Base-by-base conservation (phyloP, 441 rosid species). In the Jatropha podagrica region DNA sequence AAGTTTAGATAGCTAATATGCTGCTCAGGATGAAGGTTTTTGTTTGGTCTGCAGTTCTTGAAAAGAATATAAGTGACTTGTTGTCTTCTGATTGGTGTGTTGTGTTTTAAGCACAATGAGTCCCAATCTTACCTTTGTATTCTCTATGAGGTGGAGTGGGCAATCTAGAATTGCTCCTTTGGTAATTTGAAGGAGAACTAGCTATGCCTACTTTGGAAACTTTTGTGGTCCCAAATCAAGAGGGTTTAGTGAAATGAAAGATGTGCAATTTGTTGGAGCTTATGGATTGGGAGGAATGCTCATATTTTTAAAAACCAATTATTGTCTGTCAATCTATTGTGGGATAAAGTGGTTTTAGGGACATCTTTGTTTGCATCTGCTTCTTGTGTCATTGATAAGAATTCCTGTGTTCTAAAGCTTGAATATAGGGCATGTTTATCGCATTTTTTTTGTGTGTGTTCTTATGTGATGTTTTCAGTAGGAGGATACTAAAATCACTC, bases 1-100 rank as follows among this genome's bases (percentile, higher is more conserved):
- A 32, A 27, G 44, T 68, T 51, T 49, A 68, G 72, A 68, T 49
- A 68, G 42, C 58, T 49, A 51, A 68, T 13, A 5, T 46, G 23
- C 58, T 3, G 41, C 13, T 49, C 12, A 7, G 23, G 4, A 18
- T n/a, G 23, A 13, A 12, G 32, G 40, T 32, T 48, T 67, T 32
- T 46, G 23, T 68, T 26, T 49, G 20, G 20, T 49, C 20, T 51
- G n/a, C 59, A 26, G 5, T 48, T 68, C 5, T 15, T 51, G 14
- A 13, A 51, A 49, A 26, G 26, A 48, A 48, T 48, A 26, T 8
- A 7, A 13, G 26, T 59, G 63, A 27, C 18, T 61, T 11, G 56
- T 5, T 20, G 20, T 46, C 27, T 65, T 15, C 2, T 65, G 15
- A 32, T 32, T 68, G 42, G 60, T 68, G 23, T 68, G 37, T n/a